phyloP scores from a whole-genome alignment of 176 grass and related monocot species.

The Carex scoparia region DNA sequence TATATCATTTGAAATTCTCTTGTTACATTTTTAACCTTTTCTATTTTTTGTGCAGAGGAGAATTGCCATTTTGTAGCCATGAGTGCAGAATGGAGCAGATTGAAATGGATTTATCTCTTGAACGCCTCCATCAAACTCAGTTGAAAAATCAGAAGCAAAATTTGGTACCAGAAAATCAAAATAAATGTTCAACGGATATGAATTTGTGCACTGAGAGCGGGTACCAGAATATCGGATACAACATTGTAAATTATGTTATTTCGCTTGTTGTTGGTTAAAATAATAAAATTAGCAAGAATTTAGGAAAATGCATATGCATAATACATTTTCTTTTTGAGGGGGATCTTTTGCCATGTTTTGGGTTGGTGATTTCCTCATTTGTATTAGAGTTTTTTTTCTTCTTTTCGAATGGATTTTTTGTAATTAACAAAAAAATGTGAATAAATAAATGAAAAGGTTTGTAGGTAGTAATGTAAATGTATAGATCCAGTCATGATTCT shows the following conservation, averaged over 20 bases:
- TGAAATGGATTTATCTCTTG: constrained; percentile 13
- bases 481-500: background rate
- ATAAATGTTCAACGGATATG: background rate
- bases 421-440: background rate
- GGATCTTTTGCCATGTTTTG: constrained; percentile 9
- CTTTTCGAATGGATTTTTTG: background rate
- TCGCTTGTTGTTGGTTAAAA: constrained; percentile 19
- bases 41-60: constrained; percentile 19
- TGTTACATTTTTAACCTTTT: background rate
- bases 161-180: background rate
- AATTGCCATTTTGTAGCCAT: constrained; percentile 22
- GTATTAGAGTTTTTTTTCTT: background rate
- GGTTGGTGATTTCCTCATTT: constrained; percentile 6
- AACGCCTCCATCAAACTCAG: background rate
- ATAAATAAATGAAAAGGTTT: background rate
- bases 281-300: background rate
- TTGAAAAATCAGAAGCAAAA: background rate
- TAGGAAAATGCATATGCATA: background rate
- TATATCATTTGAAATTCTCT: background rate
- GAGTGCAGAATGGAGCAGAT: constrained; percentile 25
- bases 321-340: background rate
- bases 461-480: background rate
- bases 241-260: background rate
- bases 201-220: background rate
- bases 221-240: background rate